Conservation (phyloP, 2,329 filamentous ascomycete species). For the Alternaria arborescens region DNA sequence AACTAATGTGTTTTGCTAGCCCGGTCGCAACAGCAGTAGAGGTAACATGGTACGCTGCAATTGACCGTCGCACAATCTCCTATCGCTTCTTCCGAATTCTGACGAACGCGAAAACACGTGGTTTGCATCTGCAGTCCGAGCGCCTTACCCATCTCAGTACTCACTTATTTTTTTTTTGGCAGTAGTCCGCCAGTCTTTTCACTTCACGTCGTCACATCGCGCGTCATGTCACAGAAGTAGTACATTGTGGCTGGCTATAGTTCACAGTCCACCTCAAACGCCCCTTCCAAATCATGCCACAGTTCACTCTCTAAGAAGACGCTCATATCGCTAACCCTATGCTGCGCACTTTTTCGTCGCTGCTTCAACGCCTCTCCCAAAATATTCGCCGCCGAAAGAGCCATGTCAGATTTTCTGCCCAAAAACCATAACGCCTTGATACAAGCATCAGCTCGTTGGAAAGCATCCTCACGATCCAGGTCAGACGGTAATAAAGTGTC, state of each 20-base stretch:
- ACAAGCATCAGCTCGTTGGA: constrained; percentile 58
- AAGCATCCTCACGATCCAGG: constrained; percentile 33
- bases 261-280: constrained; percentile 31
- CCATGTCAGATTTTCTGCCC: constrained; percentile 65
- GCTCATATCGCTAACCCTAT: constrained; percentile 36
- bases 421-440: constrained; percentile 64
- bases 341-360: constrained; percentile 32
- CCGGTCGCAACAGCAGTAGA: neutral
- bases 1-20: neutral
- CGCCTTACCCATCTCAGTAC: constrained; percentile 1
- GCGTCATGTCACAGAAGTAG: neutral
- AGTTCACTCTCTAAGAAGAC: constrained; percentile 34
- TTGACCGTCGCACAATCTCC: neutral
- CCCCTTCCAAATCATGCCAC: constrained; percentile 36
- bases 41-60: neutral
- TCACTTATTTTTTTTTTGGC: neutral
- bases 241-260: constrained; percentile 15
- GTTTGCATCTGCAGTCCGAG: neutral
- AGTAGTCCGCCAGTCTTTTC: neutral
- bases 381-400: constrained; percentile 51
- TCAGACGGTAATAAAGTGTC: constrained; percentile 29
- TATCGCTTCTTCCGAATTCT: neutral
- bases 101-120: constrained; percentile 6
- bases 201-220: neutral
- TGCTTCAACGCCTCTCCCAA: constrained; percentile 48